A percentile compares a stretch with the other conserved stretches of the same genome.
These are phyloP conservation scores for Euphorbia peplus DNA, from an alignment of 345 rosid genomes.

Conservation along the genomic window DNA sequence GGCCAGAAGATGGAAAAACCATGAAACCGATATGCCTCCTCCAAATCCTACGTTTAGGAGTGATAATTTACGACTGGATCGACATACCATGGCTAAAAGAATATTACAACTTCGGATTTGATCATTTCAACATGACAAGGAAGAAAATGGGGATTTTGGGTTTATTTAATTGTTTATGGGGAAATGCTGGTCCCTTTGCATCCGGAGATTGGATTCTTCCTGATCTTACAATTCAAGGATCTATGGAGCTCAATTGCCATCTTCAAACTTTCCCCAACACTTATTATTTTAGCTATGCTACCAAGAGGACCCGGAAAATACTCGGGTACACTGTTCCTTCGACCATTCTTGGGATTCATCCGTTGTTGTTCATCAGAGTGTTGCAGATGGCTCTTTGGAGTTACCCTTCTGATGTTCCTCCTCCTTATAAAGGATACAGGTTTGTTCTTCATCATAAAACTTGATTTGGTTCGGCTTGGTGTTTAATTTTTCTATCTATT, in stretches of 20 bases:
- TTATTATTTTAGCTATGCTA: conserved; percentile 91
- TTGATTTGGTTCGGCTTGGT: neutral
- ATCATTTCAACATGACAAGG: conserved; percentile 82
- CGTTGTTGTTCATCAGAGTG: conserved; percentile 74
- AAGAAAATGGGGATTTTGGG: conserved; percentile 67
- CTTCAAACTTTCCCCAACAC: conserved; percentile 72
- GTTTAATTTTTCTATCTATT: too few relatives aligned
- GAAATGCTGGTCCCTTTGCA: conserved; percentile 79
- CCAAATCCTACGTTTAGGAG: conserved; percentile 79
- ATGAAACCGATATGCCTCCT: conserved; percentile 70
- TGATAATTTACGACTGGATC: conserved; percentile 84
- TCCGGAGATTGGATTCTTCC: conserved; percentile 92
- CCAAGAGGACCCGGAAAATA: conserved; percentile 64
- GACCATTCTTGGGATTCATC: conserved; percentile 69
- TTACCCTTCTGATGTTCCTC: conserved; percentile 53
- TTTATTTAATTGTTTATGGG: conserved; percentile 60
- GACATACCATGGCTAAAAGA: conserved; percentile 80
- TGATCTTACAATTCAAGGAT: conserved; percentile 89
- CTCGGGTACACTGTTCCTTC: conserved; percentile 76
- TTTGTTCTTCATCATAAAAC: conserved; percentile 7
- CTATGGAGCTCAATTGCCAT: conserved; percentile 50
- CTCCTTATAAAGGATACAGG: conserved; percentile 96
- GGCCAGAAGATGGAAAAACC: conserved; percentile 84
- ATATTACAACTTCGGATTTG: conserved; percentile 92
- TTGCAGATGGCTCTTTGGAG: conserved; percentile 86